A percentile compares a stretch with the other conserved stretches of the same genome.
These are phyloP conservation scores for Ustilago bromivora DNA, from an alignment of 1,284 basidiomycete genomes.

Conservation along the genomic window DNA sequence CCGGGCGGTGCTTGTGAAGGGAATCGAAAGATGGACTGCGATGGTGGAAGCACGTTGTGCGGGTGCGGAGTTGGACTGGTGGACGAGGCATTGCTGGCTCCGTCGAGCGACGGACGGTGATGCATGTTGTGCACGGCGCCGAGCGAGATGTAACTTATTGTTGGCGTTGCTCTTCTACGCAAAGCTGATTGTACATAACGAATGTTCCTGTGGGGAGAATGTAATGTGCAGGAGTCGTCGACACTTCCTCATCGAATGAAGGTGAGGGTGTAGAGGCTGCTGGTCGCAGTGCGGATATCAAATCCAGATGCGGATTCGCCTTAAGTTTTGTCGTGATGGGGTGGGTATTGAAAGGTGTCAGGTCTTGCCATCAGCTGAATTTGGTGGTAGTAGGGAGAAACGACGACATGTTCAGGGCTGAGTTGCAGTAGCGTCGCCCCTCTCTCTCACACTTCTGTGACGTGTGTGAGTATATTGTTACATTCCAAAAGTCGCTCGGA, in stretches of 20 bases:
- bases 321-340: not conserved
- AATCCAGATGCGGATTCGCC: not conserved
- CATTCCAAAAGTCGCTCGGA: slow-evolving; percentile 17
- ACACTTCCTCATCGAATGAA: not conserved
- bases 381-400: not conserved
- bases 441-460: not conserved
- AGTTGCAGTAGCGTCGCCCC: not conserved
- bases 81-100: slow-evolving; percentile 14
- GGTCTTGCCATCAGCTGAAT: not conserved
- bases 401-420: not conserved
- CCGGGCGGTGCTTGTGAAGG: slow-evolving; percentile 23
- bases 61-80: slow-evolving; percentile 10
- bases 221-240: not conserved
- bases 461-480: not conserved
- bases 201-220: not conserved
- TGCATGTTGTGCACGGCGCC: slow-evolving; percentile 6
- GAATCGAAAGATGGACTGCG: slow-evolving; percentile 40
- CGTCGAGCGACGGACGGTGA: slow-evolving; percentile 20
- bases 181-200: not conserved
- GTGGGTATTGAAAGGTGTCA: slow-evolving; percentile 1
- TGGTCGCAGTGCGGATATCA: not conserved
- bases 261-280: not conserved
- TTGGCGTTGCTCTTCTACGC: not conserved
- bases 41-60: slow-evolving; percentile 36
- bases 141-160: not conserved